Evolutionary conservation across 495 filamentous ascomycete genomes (phyloP).

Genomic region (Aspergillus nanangensis): DNA sequence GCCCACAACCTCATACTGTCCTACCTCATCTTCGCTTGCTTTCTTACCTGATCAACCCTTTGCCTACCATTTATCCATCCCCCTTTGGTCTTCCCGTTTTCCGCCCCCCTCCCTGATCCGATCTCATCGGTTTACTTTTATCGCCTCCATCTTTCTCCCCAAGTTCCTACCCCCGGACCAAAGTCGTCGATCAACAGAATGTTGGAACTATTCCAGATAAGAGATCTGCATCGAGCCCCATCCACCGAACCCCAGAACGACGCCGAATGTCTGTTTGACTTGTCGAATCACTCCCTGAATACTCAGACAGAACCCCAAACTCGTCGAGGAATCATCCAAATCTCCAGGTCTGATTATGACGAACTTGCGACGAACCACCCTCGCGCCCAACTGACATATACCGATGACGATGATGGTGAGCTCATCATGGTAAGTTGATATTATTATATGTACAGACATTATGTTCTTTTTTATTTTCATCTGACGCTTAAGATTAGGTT

Average conservation of each 20-base stretch:
- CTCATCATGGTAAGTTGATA: slow-evolving; percentile 49
- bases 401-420: slow-evolving; percentile 53
- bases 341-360: slow-evolving; percentile 46
- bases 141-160: no score
- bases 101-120: no score
- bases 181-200: slow-evolving; percentile 18
- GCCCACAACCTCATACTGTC: slow-evolving; percentile 2
- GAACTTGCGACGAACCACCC: slow-evolving; percentile 42
- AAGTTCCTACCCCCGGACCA: not conserved
- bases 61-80: no score
- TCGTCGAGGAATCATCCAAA: slow-evolving; percentile 27
- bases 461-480: not conserved
- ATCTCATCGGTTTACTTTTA: no score
- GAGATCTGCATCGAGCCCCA: slow-evolving; percentile 26
- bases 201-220: slow-evolving; percentile 43
- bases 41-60: no score
- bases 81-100: no score
- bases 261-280: no score
- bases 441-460: no score
- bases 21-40: not conserved
- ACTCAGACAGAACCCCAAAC: not conserved
- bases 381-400: slow-evolving; percentile 46
- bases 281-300: no score
- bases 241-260: not conserved
- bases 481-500: slow-evolving; percentile 30